These are phyloP conservation scores for Trypanosoma congolense DNA, from an alignment of 208 protist species.

Conservation along the genomic window DNA sequence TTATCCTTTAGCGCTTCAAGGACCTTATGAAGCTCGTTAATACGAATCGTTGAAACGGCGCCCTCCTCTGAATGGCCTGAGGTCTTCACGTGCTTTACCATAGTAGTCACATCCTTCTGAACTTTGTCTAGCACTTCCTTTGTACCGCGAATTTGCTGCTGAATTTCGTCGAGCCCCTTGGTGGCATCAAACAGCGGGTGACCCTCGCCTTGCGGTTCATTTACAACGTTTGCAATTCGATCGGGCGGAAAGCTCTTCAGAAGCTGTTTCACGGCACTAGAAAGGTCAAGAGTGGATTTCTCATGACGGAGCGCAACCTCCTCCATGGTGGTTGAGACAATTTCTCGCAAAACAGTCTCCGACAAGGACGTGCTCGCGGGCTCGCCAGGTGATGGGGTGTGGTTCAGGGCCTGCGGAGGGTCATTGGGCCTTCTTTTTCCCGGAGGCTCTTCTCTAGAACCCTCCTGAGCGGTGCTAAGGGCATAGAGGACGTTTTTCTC, in stretches of 20 bases:
- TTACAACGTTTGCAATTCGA: conserved; percentile 48
- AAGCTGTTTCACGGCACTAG: conserved; percentile 52
- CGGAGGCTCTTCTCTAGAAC: neutral
- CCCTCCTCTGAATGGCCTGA: neutral
- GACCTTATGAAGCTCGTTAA: neutral
- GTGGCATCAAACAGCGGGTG: conserved; percentile 38
- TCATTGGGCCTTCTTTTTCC: neutral
- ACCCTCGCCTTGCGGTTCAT: conserved; percentile 34
- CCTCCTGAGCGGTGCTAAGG: conserved; percentile 4
- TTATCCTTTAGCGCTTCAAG: conserved; percentile 6
- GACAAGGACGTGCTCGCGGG: neutral
- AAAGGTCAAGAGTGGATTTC: conserved; percentile 53
- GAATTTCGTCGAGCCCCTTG: conserved; percentile 23
- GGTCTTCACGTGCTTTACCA: conserved; percentile 10
- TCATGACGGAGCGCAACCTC: conserved; percentile 61
- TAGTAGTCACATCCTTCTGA: conserved; percentile 7
- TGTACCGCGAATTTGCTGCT: conserved; percentile 11
- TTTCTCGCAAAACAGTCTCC: conserved; percentile 28
- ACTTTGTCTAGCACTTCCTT: conserved; percentile 6
- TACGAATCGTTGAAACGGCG: neutral
- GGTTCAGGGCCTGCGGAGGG: neutral
- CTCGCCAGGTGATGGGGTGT: neutral
- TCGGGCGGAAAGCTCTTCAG: conserved; percentile 54
- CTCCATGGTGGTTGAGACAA: conserved; percentile 52
- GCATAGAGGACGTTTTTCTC: conserved; percentile 26